Evolutionary conservation across 148 eudicot genomes (phyloP), one percentile per base, ranked within the genome.

Genomic region (Amaranthus hypochondriacus): DNA sequence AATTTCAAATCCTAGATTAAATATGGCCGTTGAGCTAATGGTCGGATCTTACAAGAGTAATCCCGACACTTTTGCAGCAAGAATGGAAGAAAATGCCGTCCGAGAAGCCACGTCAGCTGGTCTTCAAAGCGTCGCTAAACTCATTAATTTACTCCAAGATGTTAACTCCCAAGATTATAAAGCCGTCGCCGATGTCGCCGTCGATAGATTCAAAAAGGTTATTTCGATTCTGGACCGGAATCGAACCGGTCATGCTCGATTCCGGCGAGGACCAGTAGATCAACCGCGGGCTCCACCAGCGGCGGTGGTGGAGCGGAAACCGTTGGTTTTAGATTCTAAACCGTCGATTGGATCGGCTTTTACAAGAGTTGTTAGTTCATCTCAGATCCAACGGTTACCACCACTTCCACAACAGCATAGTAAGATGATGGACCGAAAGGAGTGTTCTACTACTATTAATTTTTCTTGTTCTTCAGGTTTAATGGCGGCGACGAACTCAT

Each of bases 231-330:
- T 93, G 0, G 98, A 93, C 73, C 84, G 86, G 7, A 75, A 82
- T 39, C 78, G 91, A 6, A 91, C 98, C 73, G 98, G 98, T 11
- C 98, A 93, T 79, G 98, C 98, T 6, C 91, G 98, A 9, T 93
- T 93, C 87, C 77, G 98, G 6, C 84, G 95, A 7, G 98, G 89
- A 9, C 98, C 96, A 5, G 66, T 87, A 28, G 50, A 70, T 8
- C 75, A 78, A 47, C 72, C 72, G 3, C 12, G 9, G 50, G 13
- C 6, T 10, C 52, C 43, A 39, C 75, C 46, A 5, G 9, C 54
- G 1, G 46, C 18, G 52, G 14, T 10, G 13, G 15, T 0, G 60
- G 8, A 49, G 10, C 61, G 53, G 50, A 62, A 46, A 14, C 69
- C 73, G 55, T 4, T 84, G 48, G 48, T 75, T 44, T 48, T 75